Percentiles rank a stretch among this genome's conserved stretches.
phyloP scores from a whole-genome alignment of 2,329 filamentous ascomycete genomes.

The Penicillium sp. region DNA sequence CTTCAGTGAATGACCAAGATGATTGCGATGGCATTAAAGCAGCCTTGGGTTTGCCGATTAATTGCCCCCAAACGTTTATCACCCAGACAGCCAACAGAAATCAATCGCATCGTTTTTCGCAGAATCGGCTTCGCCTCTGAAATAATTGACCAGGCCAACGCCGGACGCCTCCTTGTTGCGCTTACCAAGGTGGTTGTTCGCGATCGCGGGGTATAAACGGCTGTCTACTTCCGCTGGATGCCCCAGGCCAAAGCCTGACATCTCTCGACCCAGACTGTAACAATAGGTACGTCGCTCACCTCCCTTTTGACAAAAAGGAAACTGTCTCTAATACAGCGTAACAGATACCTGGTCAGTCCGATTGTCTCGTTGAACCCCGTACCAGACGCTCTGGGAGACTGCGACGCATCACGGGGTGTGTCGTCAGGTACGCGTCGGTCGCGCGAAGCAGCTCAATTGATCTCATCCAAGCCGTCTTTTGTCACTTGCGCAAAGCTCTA shows the following conservation, averaged over 20 bases:
- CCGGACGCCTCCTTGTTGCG: not conserved
- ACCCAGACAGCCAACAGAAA: not conserved
- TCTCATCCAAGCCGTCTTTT: not conserved
- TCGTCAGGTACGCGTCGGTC: conserved; percentile 4
- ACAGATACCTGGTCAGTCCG: not conserved
- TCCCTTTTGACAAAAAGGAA: not conserved
- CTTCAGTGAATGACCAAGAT: not conserved
- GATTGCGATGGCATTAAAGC: not conserved
- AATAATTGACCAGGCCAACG: not conserved
- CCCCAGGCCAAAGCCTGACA: conserved; percentile 2
- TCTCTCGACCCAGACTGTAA: conserved; percentile 2
- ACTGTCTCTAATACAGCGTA: conserved; percentile 7
- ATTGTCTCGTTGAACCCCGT: conserved; percentile 4
- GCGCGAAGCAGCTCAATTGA: not conserved
- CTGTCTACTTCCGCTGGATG: not conserved
- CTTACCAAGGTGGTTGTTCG: conserved; percentile 11
- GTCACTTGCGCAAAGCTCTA: not conserved
- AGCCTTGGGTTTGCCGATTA: not conserved
- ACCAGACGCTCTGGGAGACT: not conserved
- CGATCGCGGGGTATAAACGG: conserved; percentile 16
- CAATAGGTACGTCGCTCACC: conserved; percentile 20
- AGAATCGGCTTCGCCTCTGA: not conserved
- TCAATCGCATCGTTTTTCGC: not conserved
- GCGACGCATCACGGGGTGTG: not conserved
- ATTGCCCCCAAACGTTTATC: not conserved